Evolutionary conservation across 1,284 basidiomycete genomes (phyloP).

Genomic region (Acaromyces ingoldii): DNA sequence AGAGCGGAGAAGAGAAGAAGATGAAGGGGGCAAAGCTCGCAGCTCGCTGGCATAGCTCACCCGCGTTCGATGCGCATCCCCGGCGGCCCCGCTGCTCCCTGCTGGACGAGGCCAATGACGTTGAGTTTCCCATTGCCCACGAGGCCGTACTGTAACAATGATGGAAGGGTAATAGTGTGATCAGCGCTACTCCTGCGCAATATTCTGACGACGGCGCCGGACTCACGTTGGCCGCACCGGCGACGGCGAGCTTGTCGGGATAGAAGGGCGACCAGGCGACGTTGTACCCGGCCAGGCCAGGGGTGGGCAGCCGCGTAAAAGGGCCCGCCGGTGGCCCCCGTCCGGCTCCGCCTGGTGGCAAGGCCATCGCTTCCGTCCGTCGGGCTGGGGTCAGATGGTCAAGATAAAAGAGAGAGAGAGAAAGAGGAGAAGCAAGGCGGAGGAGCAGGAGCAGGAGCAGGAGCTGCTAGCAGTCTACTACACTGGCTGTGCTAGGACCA

Average conservation of each 20-base stretch:
- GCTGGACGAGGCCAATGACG: slow-evolving; percentile 13
- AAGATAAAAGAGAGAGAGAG: slow-evolving; percentile 7
- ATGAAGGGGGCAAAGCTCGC: background rate
- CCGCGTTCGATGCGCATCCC: slow-evolving; percentile 21
- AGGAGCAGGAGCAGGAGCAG: background rate
- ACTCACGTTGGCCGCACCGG: slow-evolving; percentile 72
- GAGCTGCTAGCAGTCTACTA: too few relatives aligned
- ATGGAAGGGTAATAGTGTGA: background rate
- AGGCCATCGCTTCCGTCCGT: background rate
- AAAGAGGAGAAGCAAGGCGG: background rate
- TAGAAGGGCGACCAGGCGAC: slow-evolving; percentile 91
- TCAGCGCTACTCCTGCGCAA: background rate
- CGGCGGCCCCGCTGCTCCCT: slow-evolving; percentile 1
- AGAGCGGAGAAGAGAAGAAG: too few relatives aligned
- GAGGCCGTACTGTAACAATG: slow-evolving; percentile 64
- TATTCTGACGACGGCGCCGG: too few relatives aligned
- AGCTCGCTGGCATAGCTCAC: background rate
- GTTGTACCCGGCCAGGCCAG: slow-evolving; percentile 74
- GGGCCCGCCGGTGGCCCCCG: background rate
- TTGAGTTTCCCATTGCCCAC: slow-evolving; percentile 73
- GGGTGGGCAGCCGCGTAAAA: slow-evolving; percentile 23
- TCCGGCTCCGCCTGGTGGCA: too few relatives aligned
- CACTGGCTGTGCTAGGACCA: too few relatives aligned
- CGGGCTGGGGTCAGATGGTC: background rate
- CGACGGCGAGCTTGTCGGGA: slow-evolving; percentile 72